Evolutionary conservation across 345 rosid genomes (phyloP), one percentile per base, ranked within the genome.

Genomic region (Turnera subulata): DNA sequence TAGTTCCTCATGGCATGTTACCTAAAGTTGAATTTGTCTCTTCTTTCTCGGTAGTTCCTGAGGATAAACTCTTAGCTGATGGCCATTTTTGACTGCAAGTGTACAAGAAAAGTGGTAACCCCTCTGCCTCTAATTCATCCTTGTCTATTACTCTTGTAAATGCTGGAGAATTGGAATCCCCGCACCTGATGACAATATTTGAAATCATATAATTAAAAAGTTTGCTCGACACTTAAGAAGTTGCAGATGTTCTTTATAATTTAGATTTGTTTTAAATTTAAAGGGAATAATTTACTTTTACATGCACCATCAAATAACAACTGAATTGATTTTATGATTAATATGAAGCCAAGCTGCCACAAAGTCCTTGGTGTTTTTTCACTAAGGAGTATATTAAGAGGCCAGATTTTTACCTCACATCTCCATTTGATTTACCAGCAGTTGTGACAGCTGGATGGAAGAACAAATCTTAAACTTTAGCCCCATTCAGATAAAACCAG

Each of bases 101-200:
- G 77, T 49, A 51, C 64, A 62, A 55, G 68, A 78, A 71, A 57
- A 71, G 67, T 17, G 81, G 88, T 73, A 69, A 14, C 9, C 62
- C 73, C 50, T 62, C 67, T 13, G 32, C 55, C 17, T 49, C 25
- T 23, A 55, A 26, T 37, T 61, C 73, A 20, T 38, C 61, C 57
- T 56, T 60, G 18, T 40, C 25, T 29, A 20, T 21, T 18, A 9
- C 46, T 59, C 46, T 59, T 49, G 46, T 23, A 11, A 67, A 40
- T 17, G 22, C 56, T 19, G 64, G 45, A 46, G 53, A 51, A 43
- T 37, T 24, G 15, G 59, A 46, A 37, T 65, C 60, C 72, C 84
- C 77, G 73, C 55, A 73, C 21, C n/a, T n/a, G n/a, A n/a, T n/a
- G n/a, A n/a, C n/a, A n/a, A n/a, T n/a, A n/a, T n/a, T n/a, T n/a